Base-by-base conservation (phyloP, 306 rosid species). In the Oemleria cerasiformis region DNA sequence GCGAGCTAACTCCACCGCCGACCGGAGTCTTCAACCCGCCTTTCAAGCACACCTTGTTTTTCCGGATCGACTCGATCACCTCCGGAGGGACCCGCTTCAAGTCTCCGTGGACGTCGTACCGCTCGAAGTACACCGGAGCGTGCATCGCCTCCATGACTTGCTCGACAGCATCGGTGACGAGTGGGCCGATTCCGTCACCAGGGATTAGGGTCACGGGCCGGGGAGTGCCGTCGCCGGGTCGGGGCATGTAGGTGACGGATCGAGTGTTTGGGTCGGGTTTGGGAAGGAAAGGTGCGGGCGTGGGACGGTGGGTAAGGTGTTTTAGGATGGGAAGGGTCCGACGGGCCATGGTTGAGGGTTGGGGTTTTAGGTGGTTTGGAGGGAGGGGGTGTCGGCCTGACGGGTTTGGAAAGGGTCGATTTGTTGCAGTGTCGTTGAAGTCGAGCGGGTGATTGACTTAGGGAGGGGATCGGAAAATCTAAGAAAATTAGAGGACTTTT, bases 71-170 rank as follows among this genome's bases (percentile, higher is more conserved):
- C 17, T 94, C 97, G 36, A 91, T 74, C 42, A 87, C 97, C 75
- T 86, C 93, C 76, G 39, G 17, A 0, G 98, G 98, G 42, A 90
- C 64, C 50, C 75, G 80, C 60, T 83, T 87, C 96, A 92, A 85
- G 70, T 90, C 86, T 6, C 97, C 98, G 57, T 68, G 90, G 62
- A 90, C 86, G 6, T 92, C 96, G 60, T 75, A 92, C 40, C 88
- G 87, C 83, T 90, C 96, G 77, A 92, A 92, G 88, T 77, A 76
- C 7, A 92, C 70, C 17, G 98, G 98, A 47, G 97, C 93, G 79
- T 92, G 98, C 93, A 92, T 83, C 62, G 96, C 96, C 73, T 90
- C 96, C 96, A 92, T 90, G 47, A 92, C 93, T 68, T 90, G 96
- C 74, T 90, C 98, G 25, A 92, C 97, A 4, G 92, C 93, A 38